A percentile compares a stretch with the other conserved stretches of the same genome.
phyloP scores from a whole-genome alignment of 176 grass and related monocot species.

The Oryza nivara region DNA sequence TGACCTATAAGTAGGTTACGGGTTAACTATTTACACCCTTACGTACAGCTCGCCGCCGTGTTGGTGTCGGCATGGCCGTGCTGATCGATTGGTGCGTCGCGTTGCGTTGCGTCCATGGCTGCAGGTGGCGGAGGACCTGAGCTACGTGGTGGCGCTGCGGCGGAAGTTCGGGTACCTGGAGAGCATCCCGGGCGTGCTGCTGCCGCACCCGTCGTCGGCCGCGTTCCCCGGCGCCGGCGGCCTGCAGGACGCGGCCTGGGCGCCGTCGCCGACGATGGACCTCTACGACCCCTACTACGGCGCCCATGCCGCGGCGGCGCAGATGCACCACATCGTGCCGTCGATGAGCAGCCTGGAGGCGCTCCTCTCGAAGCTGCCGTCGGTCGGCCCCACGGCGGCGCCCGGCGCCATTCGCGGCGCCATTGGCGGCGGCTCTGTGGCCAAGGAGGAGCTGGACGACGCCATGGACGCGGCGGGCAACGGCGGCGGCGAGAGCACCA shows the following conservation, averaged over 20 bases:
- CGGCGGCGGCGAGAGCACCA: constrained; percentile 25
- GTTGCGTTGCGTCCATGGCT: not conserved
- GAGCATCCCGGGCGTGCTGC: constrained; percentile 86
- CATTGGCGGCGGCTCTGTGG: not conserved
- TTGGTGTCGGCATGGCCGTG: not conserved
- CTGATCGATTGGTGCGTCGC: too few relatives aligned
- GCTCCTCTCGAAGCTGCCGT: constrained; percentile 78
- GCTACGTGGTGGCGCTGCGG: constrained; percentile 74
- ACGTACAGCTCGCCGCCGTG: not conserved
- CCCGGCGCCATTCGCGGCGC: not conserved
- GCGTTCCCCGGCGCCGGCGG: constrained; percentile 50
- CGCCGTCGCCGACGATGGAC: constrained; percentile 48
- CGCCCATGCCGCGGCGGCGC: not conserved
- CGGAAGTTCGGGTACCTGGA: constrained; percentile 87
- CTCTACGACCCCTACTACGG: constrained; percentile 61
- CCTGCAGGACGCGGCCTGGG: constrained; percentile 20
- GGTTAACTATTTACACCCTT: too few relatives aligned
- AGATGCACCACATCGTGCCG: constrained; percentile 60
- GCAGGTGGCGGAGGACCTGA: constrained; percentile 83
- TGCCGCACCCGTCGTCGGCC: constrained; percentile 78
- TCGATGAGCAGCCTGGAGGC: constrained; percentile 88
- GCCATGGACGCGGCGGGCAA: constrained; percentile 12
- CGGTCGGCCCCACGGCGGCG: constrained; percentile 18
- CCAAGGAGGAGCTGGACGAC: constrained; percentile 19
- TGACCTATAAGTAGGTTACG: too few relatives aligned